Evolutionary conservation across 306 rosid species (phyloP).

Genomic region (Cucumis cinereus): DNA sequence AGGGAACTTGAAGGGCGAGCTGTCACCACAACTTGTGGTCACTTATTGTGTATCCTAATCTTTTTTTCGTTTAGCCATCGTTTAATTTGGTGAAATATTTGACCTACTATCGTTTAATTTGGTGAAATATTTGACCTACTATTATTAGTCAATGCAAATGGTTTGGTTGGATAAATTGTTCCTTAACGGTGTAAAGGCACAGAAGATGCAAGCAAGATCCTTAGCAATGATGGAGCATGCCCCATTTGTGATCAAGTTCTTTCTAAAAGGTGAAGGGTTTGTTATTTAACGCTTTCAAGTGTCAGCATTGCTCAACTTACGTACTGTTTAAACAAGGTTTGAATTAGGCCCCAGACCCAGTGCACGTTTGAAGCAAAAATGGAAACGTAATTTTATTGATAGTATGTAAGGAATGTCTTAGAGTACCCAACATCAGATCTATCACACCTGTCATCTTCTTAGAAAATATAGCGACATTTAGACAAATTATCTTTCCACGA

Average conservation of each 20-base stretch:
- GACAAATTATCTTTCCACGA: background rate
- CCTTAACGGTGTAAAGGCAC: constrained; percentile 63
- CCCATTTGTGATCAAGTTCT: constrained; percentile 96
- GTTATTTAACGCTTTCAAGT: background rate
- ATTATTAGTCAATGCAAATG: background rate
- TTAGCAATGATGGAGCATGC: constrained; percentile 84
- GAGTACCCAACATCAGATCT: background rate
- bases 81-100: background rate
- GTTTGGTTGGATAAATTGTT: constrained; percentile 10
- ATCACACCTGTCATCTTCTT: constrained; percentile 1
- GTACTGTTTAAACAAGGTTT: constrained; percentile 4
- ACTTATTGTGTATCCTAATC: constrained; percentile 74
- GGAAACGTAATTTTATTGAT: background rate
- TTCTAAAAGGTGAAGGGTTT: constrained; percentile 66
- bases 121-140: background rate
- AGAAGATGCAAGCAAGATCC: constrained; percentile 90
- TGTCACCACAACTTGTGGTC: constrained; percentile 86
- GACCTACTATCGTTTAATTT: background rate
- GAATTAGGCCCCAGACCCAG: background rate
- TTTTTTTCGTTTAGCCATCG: background rate
- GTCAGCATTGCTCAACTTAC: background rate
- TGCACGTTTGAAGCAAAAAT: background rate
- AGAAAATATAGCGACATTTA: background rate
- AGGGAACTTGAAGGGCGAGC: constrained; percentile 92
- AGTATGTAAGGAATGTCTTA: background rate